Evolutionary conservation across 2,329 filamentous ascomycete genomes (phyloP).

Genomic region (Penicillium sp.): DNA sequence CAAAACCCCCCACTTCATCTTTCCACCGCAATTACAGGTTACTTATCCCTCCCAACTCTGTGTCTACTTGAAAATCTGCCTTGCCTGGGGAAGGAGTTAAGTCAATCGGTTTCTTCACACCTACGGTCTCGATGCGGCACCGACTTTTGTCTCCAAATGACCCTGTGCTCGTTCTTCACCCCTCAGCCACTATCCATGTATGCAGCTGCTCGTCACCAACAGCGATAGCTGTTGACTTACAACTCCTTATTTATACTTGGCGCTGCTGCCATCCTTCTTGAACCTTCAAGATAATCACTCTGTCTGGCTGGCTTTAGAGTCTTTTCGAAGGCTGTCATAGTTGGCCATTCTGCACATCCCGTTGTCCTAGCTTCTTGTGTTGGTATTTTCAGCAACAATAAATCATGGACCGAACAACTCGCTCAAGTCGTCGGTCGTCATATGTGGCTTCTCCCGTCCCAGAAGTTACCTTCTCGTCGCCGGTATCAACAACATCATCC

Average conservation of each 20-base stretch:
- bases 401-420: constrained; percentile 24
- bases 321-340: not conserved
- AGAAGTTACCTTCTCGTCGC: constrained; percentile 34
- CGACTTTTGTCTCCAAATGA: constrained; percentile 30
- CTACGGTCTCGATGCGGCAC: constrained; percentile 34
- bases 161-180: constrained; percentile 32
- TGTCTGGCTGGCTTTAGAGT: constrained; percentile 17
- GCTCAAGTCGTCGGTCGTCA: constrained; percentile 12
- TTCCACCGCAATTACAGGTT: constrained; percentile 35
- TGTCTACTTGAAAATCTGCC: constrained; percentile 41
- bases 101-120: constrained; percentile 32
- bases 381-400: constrained; percentile 3
- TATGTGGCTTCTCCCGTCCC: constrained; percentile 22
- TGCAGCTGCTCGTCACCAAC: constrained; percentile 31
- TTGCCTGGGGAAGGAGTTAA: constrained; percentile 42
- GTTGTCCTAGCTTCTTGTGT: constrained; percentile 6
- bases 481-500: constrained; percentile 23
- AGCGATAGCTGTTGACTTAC: constrained; percentile 31
- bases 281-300: constrained; percentile 21
- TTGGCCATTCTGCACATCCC: constrained; percentile 9
- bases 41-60: not conserved
- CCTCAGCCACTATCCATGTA: constrained; percentile 40
- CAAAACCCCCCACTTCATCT: constrained; percentile 25
- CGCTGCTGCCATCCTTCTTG: constrained; percentile 17
- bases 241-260: constrained; percentile 36